A percentile compares a stretch with the other conserved stretches of the same genome.
Conservation (phyloP, 257 asterid genomes). For the Nicotiana obtusifolia region DNA sequence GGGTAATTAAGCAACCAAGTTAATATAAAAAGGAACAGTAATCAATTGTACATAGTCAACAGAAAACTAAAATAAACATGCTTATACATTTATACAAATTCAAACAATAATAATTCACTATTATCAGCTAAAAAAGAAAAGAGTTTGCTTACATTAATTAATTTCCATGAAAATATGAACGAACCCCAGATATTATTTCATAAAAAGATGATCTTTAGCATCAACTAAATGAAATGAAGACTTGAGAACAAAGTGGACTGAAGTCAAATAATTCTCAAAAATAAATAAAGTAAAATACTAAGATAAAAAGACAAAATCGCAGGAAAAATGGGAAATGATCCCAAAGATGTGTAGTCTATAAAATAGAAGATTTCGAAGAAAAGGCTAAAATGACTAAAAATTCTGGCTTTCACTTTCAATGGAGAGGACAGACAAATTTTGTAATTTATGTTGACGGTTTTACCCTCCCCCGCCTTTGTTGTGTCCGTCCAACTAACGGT, state of each 20-base stretch:
- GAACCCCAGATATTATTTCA: background rate
- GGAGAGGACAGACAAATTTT: background rate
- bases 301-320: background rate
- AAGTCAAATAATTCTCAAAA: background rate
- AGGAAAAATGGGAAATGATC: background rate
- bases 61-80: background rate
- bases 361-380: background rate
- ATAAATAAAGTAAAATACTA: background rate
- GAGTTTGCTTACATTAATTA: background rate
- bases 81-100: background rate
- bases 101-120: background rate
- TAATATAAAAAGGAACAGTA: background rate
- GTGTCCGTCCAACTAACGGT: constrained; percentile 9
- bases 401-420: background rate
- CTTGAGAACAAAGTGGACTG: background rate
- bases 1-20: background rate
- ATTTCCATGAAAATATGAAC: background rate
- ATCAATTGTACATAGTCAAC: background rate
- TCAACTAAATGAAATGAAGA: background rate
- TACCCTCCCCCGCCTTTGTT: background rate
- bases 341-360: background rate
- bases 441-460: background rate
- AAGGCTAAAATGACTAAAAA: background rate
- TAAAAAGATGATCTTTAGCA: background rate
- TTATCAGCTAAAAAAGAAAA: background rate